Evolutionary conservation across 768 basidiomycete genomes (phyloP), one percentile per base, ranked within the genome.

Genomic region (Hebeloma cylindrosporum): DNA sequence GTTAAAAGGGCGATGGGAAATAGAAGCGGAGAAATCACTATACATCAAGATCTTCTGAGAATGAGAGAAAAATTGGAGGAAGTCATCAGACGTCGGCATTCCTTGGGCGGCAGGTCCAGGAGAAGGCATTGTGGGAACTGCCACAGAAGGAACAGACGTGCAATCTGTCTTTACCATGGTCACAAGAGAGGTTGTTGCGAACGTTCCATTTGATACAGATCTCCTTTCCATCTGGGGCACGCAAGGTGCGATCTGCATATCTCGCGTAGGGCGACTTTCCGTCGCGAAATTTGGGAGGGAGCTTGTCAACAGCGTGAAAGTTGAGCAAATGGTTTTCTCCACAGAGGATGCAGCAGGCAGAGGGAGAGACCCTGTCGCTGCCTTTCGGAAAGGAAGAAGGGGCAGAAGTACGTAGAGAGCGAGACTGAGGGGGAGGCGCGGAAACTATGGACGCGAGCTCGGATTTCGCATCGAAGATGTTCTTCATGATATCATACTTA

Each of bases 61-160:
- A 32, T 9, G 20, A 6, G 18, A 7, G 1, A 34, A 30, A 7
- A 20, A 28, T n/a, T 7, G n/a, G 20, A 13, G 37, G 16, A 34
- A 34, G 4, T 21, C 33, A 16, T 41, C 40, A 47, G 18, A n/a
- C 5, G 21, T 14, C 2, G 21, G 23, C 23, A 7, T 21, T 38
- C n/a, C 20, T 37, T 27, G 40, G 2, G 14, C 29, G 37, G 28
- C 45, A 47, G 3, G 33, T 43, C 35, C 36, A 47, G 21, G 36
- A 49, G 26, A 50, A 41, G 2, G 49, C 37, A 21, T 45, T n/a
- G n/a, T 46, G 48, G 37, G 13, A 33, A 14, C 22, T 34, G 14
- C 48, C 48, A 33, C 43, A 44, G 36, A 44, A 50, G 8, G 48
- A 40, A 25, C 48, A 44, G 3, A 7, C 2, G 29, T 40, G 48